Evolutionary conservation across 371 early-diverging fungal genomes (phyloP).

Genomic region (Apophysomyces trapeziformis): DNA sequence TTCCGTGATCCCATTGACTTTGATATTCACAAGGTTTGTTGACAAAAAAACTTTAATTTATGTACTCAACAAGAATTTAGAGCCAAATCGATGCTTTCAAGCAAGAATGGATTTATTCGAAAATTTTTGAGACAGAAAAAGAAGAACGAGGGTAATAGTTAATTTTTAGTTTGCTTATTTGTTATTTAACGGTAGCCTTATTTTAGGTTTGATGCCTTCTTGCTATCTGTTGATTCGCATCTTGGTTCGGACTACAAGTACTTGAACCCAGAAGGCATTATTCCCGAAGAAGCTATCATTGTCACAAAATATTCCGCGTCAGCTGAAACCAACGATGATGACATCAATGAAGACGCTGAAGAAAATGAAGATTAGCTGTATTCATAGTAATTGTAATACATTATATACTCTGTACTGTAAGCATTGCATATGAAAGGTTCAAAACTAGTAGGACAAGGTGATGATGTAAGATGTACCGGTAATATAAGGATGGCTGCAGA

Average conservation of each 20-base stretch:
- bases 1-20: constrained; percentile 48
- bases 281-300: constrained; percentile 35
- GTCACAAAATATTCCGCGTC: constrained; percentile 17
- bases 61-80: constrained; percentile 24
- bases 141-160: constrained; percentile 49
- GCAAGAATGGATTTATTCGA: constrained; percentile 76
- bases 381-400: background rate
- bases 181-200: background rate
- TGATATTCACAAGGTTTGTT: constrained; percentile 39
- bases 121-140: constrained; percentile 76
- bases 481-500: no score
- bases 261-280: constrained; percentile 42
- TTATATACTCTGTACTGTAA: no score
- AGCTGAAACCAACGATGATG: background rate
- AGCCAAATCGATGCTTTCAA: constrained; percentile 83
- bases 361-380: background rate
- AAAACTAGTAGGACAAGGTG: no score
- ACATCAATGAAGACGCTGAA: background rate
- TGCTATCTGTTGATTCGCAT: constrained; percentile 63
- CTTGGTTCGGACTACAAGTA: constrained; percentile 44
- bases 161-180: background rate
- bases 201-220: constrained; percentile 75
- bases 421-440: no score
- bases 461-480: no score
- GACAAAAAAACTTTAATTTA: background rate